Evolutionary conservation across 208 protist genomes (phyloP).

Genomic region (Trypanosoma conorhini): DNA sequence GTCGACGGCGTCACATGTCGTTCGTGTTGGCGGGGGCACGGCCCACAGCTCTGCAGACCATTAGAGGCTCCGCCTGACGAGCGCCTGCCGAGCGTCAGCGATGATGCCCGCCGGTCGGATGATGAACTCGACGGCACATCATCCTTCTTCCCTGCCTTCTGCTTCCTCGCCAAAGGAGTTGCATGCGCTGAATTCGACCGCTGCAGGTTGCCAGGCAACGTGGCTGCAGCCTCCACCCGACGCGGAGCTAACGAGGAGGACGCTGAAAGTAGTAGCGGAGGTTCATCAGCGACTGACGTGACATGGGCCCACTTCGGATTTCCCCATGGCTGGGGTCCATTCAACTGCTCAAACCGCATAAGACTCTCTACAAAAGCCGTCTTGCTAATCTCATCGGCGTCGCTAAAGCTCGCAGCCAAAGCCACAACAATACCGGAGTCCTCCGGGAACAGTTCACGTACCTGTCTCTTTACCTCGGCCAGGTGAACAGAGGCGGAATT

Average conservation of each 20-base stretch:
- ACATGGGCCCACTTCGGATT: constrained; percentile 17
- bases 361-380: constrained; percentile 60
- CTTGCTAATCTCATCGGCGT: constrained; percentile 37
- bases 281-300: background rate
- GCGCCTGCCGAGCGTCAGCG: background rate
- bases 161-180: background rate
- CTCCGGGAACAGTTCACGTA: constrained; percentile 54
- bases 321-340: constrained; percentile 63
- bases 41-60: background rate
- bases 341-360: constrained; percentile 37
- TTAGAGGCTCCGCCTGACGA: background rate
- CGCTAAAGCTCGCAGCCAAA: constrained; percentile 22
- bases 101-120: constrained; percentile 8
- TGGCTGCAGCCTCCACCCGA: background rate
- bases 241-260: background rate
- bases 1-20: background rate
- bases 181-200: background rate
- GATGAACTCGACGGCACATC: background rate
- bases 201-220: background rate
- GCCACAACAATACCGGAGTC: constrained; percentile 59
- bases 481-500: constrained; percentile 33
- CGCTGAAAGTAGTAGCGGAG: background rate
- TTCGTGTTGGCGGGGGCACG: background rate
- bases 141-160: background rate
- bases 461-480: constrained; percentile 48